Evolutionary conservation across 2,329 filamentous ascomycete genomes (phyloP).

Genomic region (Daldinia eschscholtzii): DNA sequence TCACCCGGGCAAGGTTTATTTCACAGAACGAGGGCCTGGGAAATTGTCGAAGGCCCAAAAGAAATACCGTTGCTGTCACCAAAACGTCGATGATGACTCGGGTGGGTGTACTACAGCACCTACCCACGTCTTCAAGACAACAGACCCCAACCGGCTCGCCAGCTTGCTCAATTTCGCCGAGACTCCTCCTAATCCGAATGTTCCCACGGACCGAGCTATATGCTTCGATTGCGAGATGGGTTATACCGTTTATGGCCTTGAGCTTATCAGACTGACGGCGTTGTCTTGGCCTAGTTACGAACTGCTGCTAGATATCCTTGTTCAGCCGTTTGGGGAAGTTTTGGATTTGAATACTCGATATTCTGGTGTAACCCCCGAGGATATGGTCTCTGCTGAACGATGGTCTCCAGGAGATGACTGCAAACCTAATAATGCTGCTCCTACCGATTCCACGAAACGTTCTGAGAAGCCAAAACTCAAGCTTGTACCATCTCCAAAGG

Average conservation of each 20-base stretch:
- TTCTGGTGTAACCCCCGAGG: conserved; percentile 85
- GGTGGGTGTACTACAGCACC: conserved; percentile 78
- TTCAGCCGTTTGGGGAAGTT: conserved; percentile 84
- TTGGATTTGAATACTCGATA: conserved; percentile 93
- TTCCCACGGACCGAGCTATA: conserved; percentile 71
- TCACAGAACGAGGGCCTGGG: conserved; percentile 68
- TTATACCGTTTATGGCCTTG: conserved; percentile 88
- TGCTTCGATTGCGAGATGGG: conserved; percentile 98
- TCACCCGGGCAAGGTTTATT: conserved; percentile 80
- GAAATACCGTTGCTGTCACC: conserved; percentile 83
- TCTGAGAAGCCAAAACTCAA: conserved; percentile 67
- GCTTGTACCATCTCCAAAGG: conserved; percentile 80
- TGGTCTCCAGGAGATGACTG: conserved; percentile 58
- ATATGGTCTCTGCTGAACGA: conserved; percentile 76
- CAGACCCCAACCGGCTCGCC: conserved; percentile 80
- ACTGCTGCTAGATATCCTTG: conserved; percentile 84
- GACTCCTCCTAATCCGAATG: conserved; percentile 75
- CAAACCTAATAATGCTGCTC: conserved; percentile 45
- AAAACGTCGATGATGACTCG: conserved; percentile 73
- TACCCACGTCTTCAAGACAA: conserved; percentile 90
- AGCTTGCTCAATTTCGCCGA: conserved; percentile 81
- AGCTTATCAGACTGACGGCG: conserved; percentile 90
- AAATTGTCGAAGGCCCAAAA: conserved; percentile 69
- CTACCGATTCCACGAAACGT: conserved; percentile 42
- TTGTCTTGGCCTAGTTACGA: conserved; percentile 86